These are phyloP conservation scores for Cyclotella distinguenda DNA, from an alignment of 108 stramenopile species.

Conservation along the genomic window DNA sequence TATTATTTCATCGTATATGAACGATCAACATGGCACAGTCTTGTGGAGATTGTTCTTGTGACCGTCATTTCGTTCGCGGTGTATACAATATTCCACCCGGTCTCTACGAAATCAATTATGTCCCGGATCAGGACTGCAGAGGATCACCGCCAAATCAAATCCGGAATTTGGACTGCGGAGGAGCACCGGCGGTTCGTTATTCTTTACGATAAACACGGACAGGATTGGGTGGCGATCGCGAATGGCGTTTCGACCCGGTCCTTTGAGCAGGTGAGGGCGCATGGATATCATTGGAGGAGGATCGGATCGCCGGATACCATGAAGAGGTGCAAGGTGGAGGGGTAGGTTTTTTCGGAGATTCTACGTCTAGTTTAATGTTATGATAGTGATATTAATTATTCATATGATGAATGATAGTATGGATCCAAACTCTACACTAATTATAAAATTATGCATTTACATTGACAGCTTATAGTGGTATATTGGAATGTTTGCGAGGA, in stretches of 20 bases:
- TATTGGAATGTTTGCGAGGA: conserved; percentile 93
- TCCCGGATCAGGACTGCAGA: no score
- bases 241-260: conserved; percentile 33
- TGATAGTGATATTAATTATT: no score
- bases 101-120: no score
- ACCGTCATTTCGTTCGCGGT: neutral
- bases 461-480: conserved; percentile 80
- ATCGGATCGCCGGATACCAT: conserved; percentile 31
- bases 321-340: conserved; percentile 11
- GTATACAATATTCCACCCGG: neutral
- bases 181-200: conserved; percentile 38
- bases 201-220: conserved; percentile 26
- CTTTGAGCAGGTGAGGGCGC: conserved; percentile 33
- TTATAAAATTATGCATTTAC: no score
- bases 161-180: conserved; percentile 33
- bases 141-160: neutral
- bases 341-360: no score
- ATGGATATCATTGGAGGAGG: conserved; percentile 38
- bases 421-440: no score
- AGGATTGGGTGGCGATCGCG: conserved; percentile 22
- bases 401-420: no score
- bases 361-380: no score
- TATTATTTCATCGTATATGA: no score
- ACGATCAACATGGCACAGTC: no score
- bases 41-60: neutral